Evolutionary conservation across 139 green algal genomes (phyloP), one percentile per base, ranked within the genome.

Genomic region (Spirogloea muscicola): DNA sequence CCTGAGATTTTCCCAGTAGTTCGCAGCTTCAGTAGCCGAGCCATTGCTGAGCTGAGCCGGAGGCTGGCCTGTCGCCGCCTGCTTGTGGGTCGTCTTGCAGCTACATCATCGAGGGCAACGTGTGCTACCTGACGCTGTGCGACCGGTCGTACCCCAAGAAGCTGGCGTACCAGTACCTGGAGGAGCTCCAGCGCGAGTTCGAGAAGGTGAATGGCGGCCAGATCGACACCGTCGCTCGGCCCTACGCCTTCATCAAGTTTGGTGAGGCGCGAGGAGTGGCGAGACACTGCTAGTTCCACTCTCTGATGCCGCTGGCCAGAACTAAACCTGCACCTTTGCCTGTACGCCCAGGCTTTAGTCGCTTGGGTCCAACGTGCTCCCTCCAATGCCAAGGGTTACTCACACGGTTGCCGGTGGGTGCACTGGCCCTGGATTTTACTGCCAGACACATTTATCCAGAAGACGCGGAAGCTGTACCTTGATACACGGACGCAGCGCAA

Each of bases 181-280:
- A 99, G 67, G 95, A 99, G 84, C 87, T 99, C 44, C 81, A 86
- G 31, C 88, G 81, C 40, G 95, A 99, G 79, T 99, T 99, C 76
- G 80, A 73, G 21, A 80, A 86, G 29, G 76, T 96, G 69, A 97
- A 97, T 64, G 44, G 58, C 31, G 34, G 42, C 1, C 87, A 96
- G 66, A 89, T 98, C 48, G 92, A 97, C 1, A 83, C 72, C n/a
- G 91, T 93, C 3, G 89, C 86, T 18, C 81, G 93, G 36, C 95
- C 94, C 0, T 99, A 98, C 65, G 95, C 95, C 3, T 99, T 98
- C 82, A 97, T 99, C 69, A 99, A 99, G 79, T 99, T 99, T 84
- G 93, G 92, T 96, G 77, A 71, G 88, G 69, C 4, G 4, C n/a
- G n/a, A n/a, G n/a, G n/a, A n/a, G n/a, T n/a, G n/a, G n/a, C n/a